Percentiles rank a stretch among this genome's conserved stretches.
These are phyloP conservation scores for Cystofilobasidium ferigula DNA, from an alignment of 768 basidiomycete species.

Conservation along the genomic window DNA sequence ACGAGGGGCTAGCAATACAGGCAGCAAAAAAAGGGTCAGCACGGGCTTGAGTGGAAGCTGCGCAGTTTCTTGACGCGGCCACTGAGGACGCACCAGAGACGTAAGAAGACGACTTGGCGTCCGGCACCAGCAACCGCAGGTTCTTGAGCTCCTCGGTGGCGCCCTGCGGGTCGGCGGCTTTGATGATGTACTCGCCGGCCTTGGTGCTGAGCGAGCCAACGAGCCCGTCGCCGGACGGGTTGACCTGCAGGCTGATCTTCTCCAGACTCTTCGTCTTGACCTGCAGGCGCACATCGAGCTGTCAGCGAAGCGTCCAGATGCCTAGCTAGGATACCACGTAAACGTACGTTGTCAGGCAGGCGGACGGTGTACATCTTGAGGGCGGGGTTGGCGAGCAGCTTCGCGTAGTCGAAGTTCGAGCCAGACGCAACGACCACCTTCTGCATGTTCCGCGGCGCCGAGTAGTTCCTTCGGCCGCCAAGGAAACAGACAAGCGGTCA, in stretches of 20 bases:
- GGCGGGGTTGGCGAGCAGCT: background rate
- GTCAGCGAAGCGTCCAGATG: background rate
- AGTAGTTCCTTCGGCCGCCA: background rate
- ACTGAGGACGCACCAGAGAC: constrained; percentile 4
- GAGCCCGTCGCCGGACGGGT: background rate
- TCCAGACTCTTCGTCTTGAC: constrained; percentile 3
- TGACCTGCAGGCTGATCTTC: background rate
- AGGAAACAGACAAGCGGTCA: background rate
- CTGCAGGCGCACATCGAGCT: background rate
- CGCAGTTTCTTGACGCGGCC: background rate
- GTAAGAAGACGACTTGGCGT: constrained; percentile 10
- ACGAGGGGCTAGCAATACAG: constrained; percentile 2
- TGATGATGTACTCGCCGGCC: constrained; percentile 15
- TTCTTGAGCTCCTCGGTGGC: constrained; percentile 18
- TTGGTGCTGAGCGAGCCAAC: constrained; percentile 22
- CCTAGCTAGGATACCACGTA: background rate
- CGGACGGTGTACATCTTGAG: constrained; percentile 2
- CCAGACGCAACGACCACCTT: background rate
- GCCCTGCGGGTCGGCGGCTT: background rate
- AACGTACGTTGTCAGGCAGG: background rate
- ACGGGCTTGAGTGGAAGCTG: background rate
- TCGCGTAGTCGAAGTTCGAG: constrained; percentile 3
- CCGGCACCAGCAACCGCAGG: constrained; percentile 14
- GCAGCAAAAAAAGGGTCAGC: background rate
- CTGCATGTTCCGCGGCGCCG: background rate